Base-by-base conservation (phyloP, 306 rosid species). In the Pyrus bretschneideri region DNA sequence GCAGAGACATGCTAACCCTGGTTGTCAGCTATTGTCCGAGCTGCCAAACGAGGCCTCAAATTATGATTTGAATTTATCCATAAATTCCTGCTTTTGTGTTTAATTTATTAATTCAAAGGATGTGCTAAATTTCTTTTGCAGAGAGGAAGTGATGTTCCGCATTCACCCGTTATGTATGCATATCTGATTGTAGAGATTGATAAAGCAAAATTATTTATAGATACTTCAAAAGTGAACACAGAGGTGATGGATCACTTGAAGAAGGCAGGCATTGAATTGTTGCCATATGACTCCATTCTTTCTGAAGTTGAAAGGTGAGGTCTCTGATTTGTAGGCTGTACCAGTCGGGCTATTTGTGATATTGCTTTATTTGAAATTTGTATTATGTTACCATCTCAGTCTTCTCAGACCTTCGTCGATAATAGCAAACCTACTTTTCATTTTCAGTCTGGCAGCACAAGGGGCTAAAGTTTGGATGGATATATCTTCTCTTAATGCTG, bases 61-160 rank as follows among this genome's bases (percentile, higher is more conserved):
- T 38, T 9, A 25, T 40, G 54, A 27, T 72, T 57, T 31, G 15
- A 3, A 57, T 1, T 40, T 59, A 38, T 57, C 9, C 11, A 11
- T 42, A 21, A 21, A 55, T 60, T 73, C 8, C 55, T 45, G 25
- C 42, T 73, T 75, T 65, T 76, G 33, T 75, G 11, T 84, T 42
- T 70, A 30, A 61, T 77, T 69, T 77, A 29, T 82, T 72, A 64
- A 46, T 63, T 58, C 76, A 73, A 61, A 23, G 68, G 67, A 60
- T 22, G 76, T 64, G 73, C 71, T 22, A 40, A 58, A 3, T 79
- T 84, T 74, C n/a, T 78, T 79, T 85, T 83, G 76, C 87, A 95
- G 98, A 86, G 98, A 92, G 98, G 98, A 84, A 92, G 85, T 81
- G 98, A 95, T 72, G 87, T 92, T 81, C 97, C 96, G 54, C 93